Evolutionary conservation across 176 grass and related monocot genomes (phyloP).

Genomic region (Elymus sibiricus): DNA sequence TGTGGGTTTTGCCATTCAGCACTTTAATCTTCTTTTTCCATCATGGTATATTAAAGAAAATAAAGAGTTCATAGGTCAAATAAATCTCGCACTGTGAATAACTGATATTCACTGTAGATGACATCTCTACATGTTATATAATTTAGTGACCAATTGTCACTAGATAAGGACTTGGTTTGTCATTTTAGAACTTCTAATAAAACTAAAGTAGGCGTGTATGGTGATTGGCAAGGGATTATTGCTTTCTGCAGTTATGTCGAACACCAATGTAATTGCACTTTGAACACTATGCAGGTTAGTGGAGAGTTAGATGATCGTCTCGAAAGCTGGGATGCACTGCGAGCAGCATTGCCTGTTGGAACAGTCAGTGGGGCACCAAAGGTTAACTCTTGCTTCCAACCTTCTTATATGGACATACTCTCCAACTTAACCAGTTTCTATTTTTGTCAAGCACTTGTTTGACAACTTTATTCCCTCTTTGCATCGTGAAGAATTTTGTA

Average conservation of each 20-base stretch:
- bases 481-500: neutral
- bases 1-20: neutral
- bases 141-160: neutral
- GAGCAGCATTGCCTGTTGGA: constrained; percentile 85
- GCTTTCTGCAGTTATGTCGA: neutral
- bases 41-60: neutral
- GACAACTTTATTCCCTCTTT: neutral
- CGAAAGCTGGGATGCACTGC: constrained; percentile 81
- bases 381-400: constrained; percentile 29
- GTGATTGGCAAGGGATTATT: neutral
- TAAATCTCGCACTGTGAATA: neutral
- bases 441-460: constrained; percentile 5
- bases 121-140: neutral
- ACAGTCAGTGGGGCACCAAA: constrained; percentile 93
- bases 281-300: constrained; percentile 49
- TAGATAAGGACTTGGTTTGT: neutral
- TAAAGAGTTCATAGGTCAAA: neutral
- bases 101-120: neutral
- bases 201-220: neutral
- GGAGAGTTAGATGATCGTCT: constrained; percentile 63
- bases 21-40: neutral
- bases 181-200: neutral
- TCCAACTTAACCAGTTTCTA: neutral
- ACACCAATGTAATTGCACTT: constrained; percentile 19
- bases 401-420: constrained; percentile 1